A percentile compares a stretch with the other conserved stretches of the same genome.
These are phyloP conservation scores for Lotus japonicus DNA, from an alignment of 306 rosid species.

Conservation along the genomic window DNA sequence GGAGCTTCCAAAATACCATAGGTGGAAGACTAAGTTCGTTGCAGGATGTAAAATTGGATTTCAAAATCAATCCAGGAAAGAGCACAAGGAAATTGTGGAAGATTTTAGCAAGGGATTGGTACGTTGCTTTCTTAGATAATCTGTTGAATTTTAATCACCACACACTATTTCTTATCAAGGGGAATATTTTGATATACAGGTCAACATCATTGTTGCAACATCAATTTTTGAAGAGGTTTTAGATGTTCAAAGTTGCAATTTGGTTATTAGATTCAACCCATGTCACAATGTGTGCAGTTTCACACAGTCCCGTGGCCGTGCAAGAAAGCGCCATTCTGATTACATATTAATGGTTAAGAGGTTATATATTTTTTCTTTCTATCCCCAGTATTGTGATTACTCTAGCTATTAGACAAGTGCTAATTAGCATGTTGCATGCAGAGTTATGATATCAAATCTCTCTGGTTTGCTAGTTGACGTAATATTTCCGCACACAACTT, in stretches of 20 bases:
- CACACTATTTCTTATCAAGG: conserved; percentile 6
- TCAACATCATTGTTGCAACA: conserved; percentile 85
- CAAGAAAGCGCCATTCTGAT: conserved; percentile 71
- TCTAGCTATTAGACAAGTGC: background rate
- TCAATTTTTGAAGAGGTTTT: conserved; percentile 95
- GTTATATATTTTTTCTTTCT: conserved; percentile 18
- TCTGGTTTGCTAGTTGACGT: background rate
- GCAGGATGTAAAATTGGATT: conserved; percentile 49
- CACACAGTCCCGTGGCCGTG: conserved; percentile 92
- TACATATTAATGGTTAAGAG: conserved; percentile 72
- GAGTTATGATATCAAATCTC: background rate
- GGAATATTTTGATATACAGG: conserved; percentile 37
- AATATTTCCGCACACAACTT: background rate
- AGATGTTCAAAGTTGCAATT: conserved; percentile 84
- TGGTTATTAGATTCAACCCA: conserved; percentile 89
- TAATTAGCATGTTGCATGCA: background rate
- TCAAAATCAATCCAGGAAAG: conserved; percentile 53
- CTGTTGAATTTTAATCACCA: background rate
- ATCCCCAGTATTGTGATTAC: background rate
- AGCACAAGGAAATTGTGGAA: conserved; percentile 70
- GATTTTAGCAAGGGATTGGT: conserved; percentile 79
- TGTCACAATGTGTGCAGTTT: conserved; percentile 74
- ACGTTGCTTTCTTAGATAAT: conserved; percentile 15
- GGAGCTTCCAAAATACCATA: conserved; percentile 51
- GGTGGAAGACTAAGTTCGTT: conserved; percentile 69